Evolutionary conservation across 1,139 yeast genomes (phyloP), one percentile per base, ranked within the genome.

Genomic region (Zygosaccharomyces sapae): DNA sequence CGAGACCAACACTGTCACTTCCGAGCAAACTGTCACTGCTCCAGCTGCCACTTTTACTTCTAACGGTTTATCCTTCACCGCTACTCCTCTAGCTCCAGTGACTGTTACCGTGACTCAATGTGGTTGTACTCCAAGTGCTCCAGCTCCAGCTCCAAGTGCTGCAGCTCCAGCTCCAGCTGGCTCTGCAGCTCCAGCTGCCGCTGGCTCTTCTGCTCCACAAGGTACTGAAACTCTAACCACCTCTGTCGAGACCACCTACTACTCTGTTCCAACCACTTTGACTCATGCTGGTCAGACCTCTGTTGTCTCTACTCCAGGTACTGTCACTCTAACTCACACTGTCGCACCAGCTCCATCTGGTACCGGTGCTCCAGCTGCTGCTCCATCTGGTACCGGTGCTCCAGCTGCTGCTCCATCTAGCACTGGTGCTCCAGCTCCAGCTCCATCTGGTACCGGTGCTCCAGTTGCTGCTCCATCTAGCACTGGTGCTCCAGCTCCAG

Each of bases 261-360:
- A 84, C 61, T 84, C 84, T 64, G 70, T 61, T 48, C 65, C 83
- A 50, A 80, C 86, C 55, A 70, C 72, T 49, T 57, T 80, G 50
- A 68, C 72, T 57, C 66, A 76, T 58, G 77, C 79, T 68, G 73
- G 71, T 61, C 58, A 62, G 57, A 71, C 77, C 52, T 66, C 72
- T 70, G 74, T 79, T 51, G 82, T 76, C 57, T 69, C 77, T 46
- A 72, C 58, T 47, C 75, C 79, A 46, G 72, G 79, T 54, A 77
- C 83, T 52, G 58, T 80, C 57, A 77, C 81, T 57, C 71, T 79
- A 67, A 77, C 83, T 52, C 79, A 75, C 72, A 77, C 85, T 56
- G 67, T 81, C 56, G 45, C 48, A n/a, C n/a, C n/a, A n/a, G n/a
- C n/a, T 31, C 35, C 30, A 27, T 27, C 30, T 10, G 41, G 10